Percentiles rank a stretch among this genome's conserved stretches.
phyloP scores from a whole-genome alignment of 1,284 basidiomycete species.

The Trichosporon faecale region DNA sequence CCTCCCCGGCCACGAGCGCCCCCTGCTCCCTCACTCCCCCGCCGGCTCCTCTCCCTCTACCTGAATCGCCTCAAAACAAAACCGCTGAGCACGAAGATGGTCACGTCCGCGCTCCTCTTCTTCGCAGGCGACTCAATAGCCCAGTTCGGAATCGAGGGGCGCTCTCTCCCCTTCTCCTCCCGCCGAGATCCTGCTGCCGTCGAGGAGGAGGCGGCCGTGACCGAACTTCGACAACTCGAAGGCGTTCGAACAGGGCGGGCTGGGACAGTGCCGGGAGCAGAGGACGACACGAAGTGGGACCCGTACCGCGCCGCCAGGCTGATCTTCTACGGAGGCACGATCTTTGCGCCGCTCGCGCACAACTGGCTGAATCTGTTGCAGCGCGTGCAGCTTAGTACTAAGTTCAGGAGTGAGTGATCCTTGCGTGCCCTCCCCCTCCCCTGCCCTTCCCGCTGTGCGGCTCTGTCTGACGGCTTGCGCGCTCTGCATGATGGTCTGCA shows the following conservation, averaged over 20 bases:
- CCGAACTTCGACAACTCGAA: not conserved
- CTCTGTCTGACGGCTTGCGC: too few species aligned
- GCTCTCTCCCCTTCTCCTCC: conserved; percentile 1
- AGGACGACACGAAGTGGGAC: conserved; percentile 9
- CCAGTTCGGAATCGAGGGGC: conserved; percentile 27
- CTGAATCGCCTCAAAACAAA: conserved; percentile 9
- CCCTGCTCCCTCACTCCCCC: not conserved
- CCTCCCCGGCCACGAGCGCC: not conserved
- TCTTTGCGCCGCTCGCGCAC: conserved; percentile 26
- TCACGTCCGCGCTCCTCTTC: conserved; percentile 19
- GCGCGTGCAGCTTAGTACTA: conserved; percentile 7
- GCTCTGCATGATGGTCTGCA: too few species aligned
- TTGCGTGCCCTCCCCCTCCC: too few species aligned
- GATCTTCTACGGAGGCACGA: conserved; percentile 21
- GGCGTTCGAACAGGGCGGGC: too few species aligned
- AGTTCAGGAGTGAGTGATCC: conserved; percentile 17
- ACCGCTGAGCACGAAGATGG: conserved; percentile 27
- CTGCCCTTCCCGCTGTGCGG: too few species aligned
- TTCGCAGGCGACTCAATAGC: conserved; percentile 23
- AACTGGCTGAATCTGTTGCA: conserved; percentile 23
- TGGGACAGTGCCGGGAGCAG: not conserved
- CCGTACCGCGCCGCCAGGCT: conserved; percentile 16
- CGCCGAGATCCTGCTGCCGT: not conserved
- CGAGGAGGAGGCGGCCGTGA: not conserved
- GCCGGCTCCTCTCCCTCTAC: conserved; percentile 10